These are phyloP conservation scores for Chenopodium berlandieri DNA, from an alignment of 148 eudicot genomes.

Conservation along the genomic window DNA sequence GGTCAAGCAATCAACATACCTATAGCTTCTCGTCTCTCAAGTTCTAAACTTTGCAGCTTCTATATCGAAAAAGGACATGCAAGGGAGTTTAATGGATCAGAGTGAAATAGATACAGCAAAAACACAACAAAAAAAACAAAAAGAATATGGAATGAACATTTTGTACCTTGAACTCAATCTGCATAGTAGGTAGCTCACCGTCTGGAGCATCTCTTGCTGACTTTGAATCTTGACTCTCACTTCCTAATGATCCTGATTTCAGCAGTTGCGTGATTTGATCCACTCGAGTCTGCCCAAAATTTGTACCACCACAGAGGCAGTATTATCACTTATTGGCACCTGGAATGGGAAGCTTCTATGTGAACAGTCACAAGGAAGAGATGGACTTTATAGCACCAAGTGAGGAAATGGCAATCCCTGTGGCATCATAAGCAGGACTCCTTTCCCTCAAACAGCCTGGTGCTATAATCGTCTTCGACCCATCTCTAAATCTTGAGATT, in stretches of 20 bases:
- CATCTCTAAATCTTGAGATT: slow-evolving; percentile 17
- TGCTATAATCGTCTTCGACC: slow-evolving; percentile 33
- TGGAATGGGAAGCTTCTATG: slow-evolving; percentile 55
- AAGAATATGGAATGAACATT: not conserved
- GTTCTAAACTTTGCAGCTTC: slow-evolving; percentile 63
- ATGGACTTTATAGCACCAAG: slow-evolving; percentile 40
- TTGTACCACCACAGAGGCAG: slow-evolving; percentile 63
- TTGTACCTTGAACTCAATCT: slow-evolving; percentile 45
- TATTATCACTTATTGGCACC: slow-evolving; percentile 62
- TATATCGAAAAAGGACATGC: slow-evolving; percentile 18
- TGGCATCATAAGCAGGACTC: slow-evolving; percentile 20
- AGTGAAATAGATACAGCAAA: not conserved
- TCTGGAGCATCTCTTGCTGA: slow-evolving; percentile 29
- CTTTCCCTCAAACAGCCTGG: slow-evolving; percentile 24
- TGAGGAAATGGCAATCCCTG: slow-evolving; percentile 24
- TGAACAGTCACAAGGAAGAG: slow-evolving; percentile 57
- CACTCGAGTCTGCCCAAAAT: slow-evolving; percentile 90
- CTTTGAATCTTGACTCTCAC: slow-evolving; percentile 39
- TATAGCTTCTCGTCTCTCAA: slow-evolving; percentile 83
- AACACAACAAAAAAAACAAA: not conserved
- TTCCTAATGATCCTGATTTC: slow-evolving; percentile 40
- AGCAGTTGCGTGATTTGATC: slow-evolving; percentile 76
- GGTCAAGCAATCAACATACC: slow-evolving; percentile 41
- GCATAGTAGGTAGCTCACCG: slow-evolving; percentile 29
- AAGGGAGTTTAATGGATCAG: slow-evolving; percentile 12